phyloP scores from a whole-genome alignment of 139 green algal genomes.

The Coccomyxa sp. region DNA sequence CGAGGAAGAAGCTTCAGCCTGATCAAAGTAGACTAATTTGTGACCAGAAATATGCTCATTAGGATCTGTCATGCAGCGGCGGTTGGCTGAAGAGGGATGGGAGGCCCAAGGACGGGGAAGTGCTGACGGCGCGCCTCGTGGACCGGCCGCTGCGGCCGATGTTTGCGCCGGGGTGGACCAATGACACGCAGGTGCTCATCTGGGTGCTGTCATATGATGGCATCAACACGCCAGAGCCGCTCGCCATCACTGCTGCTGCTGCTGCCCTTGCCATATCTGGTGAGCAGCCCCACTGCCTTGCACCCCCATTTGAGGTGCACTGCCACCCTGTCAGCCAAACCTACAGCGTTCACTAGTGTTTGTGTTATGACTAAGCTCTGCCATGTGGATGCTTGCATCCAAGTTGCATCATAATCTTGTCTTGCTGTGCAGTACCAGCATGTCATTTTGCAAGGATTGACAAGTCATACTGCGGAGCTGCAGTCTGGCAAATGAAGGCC shows the following conservation, averaged over 20 bases:
- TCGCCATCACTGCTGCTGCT: constrained; percentile 90
- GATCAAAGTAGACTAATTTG: not conserved
- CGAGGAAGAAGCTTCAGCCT: not conserved
- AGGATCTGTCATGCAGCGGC: constrained; percentile 36
- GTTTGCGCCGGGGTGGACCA: constrained; percentile 81
- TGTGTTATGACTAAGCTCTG: no score
- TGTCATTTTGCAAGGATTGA: no score
- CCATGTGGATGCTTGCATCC: no score
- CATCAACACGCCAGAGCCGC: constrained; percentile 71
- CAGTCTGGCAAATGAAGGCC: no score
- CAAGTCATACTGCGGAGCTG: no score
- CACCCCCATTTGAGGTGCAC: no score
- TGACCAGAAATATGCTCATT: not conserved
- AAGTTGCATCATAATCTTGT: no score
- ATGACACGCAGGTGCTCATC: constrained; percentile 65
- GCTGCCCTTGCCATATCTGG: constrained; percentile 79
- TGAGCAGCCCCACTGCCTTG: constrained; percentile 8
- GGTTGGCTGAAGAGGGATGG: constrained; percentile 93
- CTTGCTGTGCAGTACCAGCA: no score
- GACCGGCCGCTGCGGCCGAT: constrained; percentile 93
- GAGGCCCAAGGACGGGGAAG: constrained; percentile 75
- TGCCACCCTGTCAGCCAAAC: no score
- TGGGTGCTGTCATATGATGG: constrained; percentile 89
- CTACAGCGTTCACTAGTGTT: no score
- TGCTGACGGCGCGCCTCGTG: constrained; percentile 82